phyloP scores from a whole-genome alignment of 1,139 yeast genomes.

The Saccharomyces hybrid region DNA sequence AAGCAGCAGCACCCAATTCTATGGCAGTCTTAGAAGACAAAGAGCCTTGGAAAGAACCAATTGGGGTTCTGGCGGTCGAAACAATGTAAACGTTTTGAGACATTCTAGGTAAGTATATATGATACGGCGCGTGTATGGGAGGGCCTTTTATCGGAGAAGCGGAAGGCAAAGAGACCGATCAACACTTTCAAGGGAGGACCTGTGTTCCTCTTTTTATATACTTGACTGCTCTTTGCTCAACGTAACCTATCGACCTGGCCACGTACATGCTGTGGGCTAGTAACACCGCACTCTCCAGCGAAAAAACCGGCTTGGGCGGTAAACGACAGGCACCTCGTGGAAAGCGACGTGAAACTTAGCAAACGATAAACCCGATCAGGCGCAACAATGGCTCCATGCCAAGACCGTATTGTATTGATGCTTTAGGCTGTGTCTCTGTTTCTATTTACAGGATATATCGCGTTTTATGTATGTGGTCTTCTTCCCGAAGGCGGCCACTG shows the following conservation, averaged over 20 bases:
- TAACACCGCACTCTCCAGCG: conserved; percentile 1
- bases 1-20: conserved; percentile 90
- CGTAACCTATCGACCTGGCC: not conserved
- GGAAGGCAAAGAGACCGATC: not conserved
- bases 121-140: not conserved
- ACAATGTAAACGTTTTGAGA: conserved; percentile 70
- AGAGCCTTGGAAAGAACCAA: conserved; percentile 86
- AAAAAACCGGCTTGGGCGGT: not conserved
- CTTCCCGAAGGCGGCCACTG: not conserved
- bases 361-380: not conserved
- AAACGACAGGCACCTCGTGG: not conserved
- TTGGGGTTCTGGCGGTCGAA: conserved; percentile 86
- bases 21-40: conserved; percentile 67
- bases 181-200: not conserved
- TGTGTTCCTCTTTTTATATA: not conserved
- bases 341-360: not conserved
- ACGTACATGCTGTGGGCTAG: not conserved
- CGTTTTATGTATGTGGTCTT: not conserved
- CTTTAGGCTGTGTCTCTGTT: not conserved
- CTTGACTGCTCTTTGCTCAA: not conserved
- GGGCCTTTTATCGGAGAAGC: not conserved
- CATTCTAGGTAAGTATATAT: conserved; percentile 15
- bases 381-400: not conserved
- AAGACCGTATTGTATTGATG: not conserved
- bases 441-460: conserved; percentile 6